phyloP scores from a whole-genome alignment of 2,329 filamentous ascomycete species.

The Trichocomaceae sp. region DNA sequence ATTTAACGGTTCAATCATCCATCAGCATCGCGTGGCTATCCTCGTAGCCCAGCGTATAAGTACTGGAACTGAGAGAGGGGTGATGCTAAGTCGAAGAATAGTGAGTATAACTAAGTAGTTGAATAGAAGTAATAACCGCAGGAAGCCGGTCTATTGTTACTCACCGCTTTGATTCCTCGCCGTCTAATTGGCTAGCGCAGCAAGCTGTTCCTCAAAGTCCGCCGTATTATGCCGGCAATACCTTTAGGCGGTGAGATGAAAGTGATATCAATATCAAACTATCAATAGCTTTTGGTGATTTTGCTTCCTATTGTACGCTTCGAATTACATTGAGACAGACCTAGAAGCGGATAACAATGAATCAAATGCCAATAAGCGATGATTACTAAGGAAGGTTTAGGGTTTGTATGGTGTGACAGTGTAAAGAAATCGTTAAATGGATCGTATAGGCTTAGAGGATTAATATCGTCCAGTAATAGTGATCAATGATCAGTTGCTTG shows the following conservation, averaged over 20 bases:
- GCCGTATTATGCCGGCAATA: constrained; percentile 3
- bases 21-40: not conserved
- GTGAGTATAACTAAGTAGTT: not conserved
- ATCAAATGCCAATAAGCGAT: no score
- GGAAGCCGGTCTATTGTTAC: not conserved
- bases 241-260: not conserved
- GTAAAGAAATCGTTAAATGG: no score
- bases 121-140: not conserved
- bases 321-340: no score
- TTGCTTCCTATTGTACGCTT: not conserved
- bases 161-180: not conserved
- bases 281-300: no score
- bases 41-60: not conserved
- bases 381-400: no score
- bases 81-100: not conserved
- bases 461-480: no score
- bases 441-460: no score
- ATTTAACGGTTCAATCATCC: not conserved
- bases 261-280: not conserved
- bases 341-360: no score
- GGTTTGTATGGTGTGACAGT: not conserved
- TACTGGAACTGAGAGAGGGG: not conserved
- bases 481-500: no score
- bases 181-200: not conserved
- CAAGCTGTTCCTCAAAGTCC: not conserved